Conservation (phyloP, 192 early-diverging fungal genomes). For the Paraglomus occultum region DNA sequence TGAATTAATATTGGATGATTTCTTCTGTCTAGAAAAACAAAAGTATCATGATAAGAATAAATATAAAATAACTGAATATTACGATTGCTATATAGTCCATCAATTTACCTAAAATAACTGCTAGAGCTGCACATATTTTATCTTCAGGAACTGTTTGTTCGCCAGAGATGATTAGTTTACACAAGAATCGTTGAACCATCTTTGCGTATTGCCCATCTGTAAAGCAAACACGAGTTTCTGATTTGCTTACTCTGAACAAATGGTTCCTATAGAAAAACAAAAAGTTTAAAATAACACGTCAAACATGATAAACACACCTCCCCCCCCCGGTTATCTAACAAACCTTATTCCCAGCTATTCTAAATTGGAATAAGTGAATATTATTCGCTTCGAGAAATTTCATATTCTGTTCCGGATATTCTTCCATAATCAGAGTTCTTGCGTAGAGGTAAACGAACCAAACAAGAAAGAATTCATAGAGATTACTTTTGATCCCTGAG, state of each 20-base stretch:
- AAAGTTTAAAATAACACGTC: background rate
- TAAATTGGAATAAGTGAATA: conserved; percentile 84
- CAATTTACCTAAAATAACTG: conserved; percentile 47
- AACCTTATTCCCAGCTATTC: conserved; percentile 92
- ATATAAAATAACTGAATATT: background rate
- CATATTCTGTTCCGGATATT: conserved; percentile 87
- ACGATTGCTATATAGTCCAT: background rate
- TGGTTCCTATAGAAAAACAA: conserved; percentile 45
- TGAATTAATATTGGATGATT: conserved; percentile 91
- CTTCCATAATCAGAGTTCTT: conserved; percentile 89
- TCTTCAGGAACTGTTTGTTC: conserved; percentile 52
- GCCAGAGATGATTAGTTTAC: background rate
- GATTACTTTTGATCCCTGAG: conserved; percentile 3
- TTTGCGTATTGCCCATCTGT: too few relatives aligned
- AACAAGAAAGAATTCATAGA: background rate
- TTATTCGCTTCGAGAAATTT: conserved; percentile 77
- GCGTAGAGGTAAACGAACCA: background rate
- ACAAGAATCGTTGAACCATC: background rate
- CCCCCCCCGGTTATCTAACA: background rate
- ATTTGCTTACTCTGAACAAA: conserved; percentile 58
- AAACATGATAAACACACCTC: background rate
- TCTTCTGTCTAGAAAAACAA: too few relatives aligned
- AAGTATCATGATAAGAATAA: too few relatives aligned
- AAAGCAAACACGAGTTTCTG: too few relatives aligned
- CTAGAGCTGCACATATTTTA: conserved; percentile 56